Conservation (phyloP, 1,284 basidiomycete genomes). For the Sanguinoderma infundibulare region DNA sequence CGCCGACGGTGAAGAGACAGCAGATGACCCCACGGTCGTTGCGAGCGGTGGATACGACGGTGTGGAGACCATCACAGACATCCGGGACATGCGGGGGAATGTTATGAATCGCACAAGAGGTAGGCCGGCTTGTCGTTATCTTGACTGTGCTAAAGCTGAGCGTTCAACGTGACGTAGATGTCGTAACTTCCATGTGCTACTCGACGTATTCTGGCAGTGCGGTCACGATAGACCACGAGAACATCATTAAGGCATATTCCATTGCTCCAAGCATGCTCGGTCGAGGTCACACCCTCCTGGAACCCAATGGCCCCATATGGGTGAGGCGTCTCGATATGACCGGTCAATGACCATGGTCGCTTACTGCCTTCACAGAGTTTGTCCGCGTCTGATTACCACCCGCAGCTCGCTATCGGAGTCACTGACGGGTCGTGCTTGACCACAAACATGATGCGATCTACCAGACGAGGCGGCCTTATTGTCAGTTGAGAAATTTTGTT, state of each 20-base stretch:
- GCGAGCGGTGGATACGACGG: slow-evolving; percentile 82
- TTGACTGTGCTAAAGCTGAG: neutral
- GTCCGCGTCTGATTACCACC: slow-evolving; percentile 82
- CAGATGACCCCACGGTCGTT: slow-evolving; percentile 71
- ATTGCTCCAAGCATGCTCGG: slow-evolving; percentile 74
- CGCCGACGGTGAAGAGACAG: slow-evolving; percentile 47
- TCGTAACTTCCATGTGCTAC: slow-evolving; percentile 68
- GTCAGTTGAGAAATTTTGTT: slow-evolving; percentile 44
- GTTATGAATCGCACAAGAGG: slow-evolving; percentile 80
- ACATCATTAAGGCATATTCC: slow-evolving; percentile 74
- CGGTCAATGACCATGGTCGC: neutral
- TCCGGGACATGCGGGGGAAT: slow-evolving; percentile 65
- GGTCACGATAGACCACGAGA: slow-evolving; percentile 79
- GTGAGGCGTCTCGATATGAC: slow-evolving; percentile 46
- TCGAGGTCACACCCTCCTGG: slow-evolving; percentile 71
- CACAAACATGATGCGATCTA: slow-evolving; percentile 72
- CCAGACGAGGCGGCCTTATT: slow-evolving; percentile 68
- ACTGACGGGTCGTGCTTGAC: slow-evolving; percentile 82
- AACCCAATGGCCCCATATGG: slow-evolving; percentile 81
- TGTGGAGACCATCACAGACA: slow-evolving; percentile 71
- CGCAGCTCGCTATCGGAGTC: slow-evolving; percentile 79
- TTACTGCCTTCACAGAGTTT: slow-evolving; percentile 54
- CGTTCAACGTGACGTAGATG: slow-evolving; percentile 50
- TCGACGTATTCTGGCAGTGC: slow-evolving; percentile 68
- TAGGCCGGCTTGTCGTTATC: slow-evolving; percentile 29